Percentiles rank a stretch among this genome's conserved stretches.
Evolutionary conservation across 2,329 filamentous ascomycete species (phyloP).

Genomic region (Elsinoe batatas): DNA sequence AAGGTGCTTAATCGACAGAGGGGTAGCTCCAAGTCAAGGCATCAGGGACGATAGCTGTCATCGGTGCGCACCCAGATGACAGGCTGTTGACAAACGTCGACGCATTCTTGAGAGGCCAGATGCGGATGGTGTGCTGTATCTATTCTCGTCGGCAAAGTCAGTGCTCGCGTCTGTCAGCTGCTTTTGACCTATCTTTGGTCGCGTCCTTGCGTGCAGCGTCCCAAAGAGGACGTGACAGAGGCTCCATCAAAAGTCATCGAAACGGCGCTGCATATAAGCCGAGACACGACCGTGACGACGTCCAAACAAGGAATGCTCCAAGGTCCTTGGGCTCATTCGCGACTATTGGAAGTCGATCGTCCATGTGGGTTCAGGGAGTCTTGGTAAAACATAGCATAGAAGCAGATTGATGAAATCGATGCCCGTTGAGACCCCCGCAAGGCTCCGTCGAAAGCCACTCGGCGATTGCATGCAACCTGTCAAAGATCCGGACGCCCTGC

Average conservation of each 20-base stretch:
- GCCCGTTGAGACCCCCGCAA: slow-evolving; percentile 3
- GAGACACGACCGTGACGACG: neutral
- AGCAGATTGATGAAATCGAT: neutral
- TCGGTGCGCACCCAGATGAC: neutral
- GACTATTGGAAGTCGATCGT: neutral
- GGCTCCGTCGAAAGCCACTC: neutral
- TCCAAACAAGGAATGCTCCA: slow-evolving; percentile 6
- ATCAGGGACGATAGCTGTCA: slow-evolving; percentile 4
- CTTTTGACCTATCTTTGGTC: slow-evolving; percentile 5
- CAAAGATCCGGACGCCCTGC: slow-evolving; percentile 9
- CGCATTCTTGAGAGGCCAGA: slow-evolving; percentile 2
- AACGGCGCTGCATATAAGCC: slow-evolving; percentile 6
- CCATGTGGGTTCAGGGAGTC: neutral
- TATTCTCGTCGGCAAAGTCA: slow-evolving; percentile 3
- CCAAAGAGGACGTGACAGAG: neutral
- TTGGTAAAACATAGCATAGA: neutral
- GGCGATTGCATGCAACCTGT: slow-evolving; percentile 10
- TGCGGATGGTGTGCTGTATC: neutral
- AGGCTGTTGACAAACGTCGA: neutral
- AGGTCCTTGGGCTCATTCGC: neutral
- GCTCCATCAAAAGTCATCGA: neutral
- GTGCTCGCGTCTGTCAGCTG: neutral
- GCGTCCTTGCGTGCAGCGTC: slow-evolving; percentile 1
- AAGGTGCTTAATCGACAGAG: neutral
- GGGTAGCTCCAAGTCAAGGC: neutral